Base-by-base conservation (phyloP, 1,284 basidiomycete species). In the Fomitopsis betulina region DNA sequence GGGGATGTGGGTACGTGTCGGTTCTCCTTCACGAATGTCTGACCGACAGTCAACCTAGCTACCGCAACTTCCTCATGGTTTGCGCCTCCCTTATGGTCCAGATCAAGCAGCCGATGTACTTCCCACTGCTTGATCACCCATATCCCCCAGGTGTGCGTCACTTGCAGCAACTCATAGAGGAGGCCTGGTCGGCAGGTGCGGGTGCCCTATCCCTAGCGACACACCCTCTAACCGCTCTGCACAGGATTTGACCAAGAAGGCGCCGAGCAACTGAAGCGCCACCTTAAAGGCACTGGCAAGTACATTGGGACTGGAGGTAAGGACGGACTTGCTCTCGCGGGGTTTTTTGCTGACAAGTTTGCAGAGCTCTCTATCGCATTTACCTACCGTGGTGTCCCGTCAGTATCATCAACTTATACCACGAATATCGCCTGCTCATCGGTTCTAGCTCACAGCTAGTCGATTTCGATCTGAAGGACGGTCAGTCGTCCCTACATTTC, bases 61-160 rank as follows among this genome's bases (percentile, higher is more conserved):
- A 95, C 69, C 86, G 93, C 33, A 95, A 94, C 68, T 93, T 89
- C 65, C 65, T 92, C 57, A 95, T 96, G 89, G 77, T 80, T 4
- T 92, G 93, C 62, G 78, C 89, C 0, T 80, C 85, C 5, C 77
- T 95, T 17, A 81, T 90, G 75, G 78, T 79, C 47, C 91, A 93
- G 68, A 68, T 71, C 55, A 58, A 70, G 7, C 86, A 89, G 67
- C 80, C 81, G 0, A 58, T 78, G 58, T 93, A 93, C 68, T 80
- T 79, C 58, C 72, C 79, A 1, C 71, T 83, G n/a, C 76, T 93
- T 3, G 78, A 82, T 56, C 63, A 70, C 8, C 82, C 83, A 6
- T 73, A 76, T 6, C 73, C 82, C 1, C 93, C 92, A 1, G 79
- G 91, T 12, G 80, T 95, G 6, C 76, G 85, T 10, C 85, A 89